Percentiles rank a stretch among this genome's conserved stretches.
These are phyloP conservation scores for Tillandsia leiboldiana DNA, from an alignment of 176 grass and related monocot species.

Conservation along the genomic window DNA sequence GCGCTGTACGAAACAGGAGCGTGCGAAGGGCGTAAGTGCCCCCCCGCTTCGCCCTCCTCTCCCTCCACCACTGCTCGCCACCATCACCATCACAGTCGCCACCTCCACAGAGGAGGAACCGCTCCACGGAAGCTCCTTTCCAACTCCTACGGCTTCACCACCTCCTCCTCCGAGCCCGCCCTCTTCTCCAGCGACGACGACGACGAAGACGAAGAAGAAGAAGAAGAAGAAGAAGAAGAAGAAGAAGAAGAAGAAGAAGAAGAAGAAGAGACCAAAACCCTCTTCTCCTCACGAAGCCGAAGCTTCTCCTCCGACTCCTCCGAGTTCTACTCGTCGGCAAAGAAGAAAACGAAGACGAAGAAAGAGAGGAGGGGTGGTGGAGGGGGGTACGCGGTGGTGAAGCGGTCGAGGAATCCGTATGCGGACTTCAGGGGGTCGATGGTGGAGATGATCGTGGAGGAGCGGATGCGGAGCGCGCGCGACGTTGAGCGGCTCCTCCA, in stretches of 20 bases:
- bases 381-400: constrained; percentile 42
- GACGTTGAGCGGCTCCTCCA: constrained; percentile 69
- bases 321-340: constrained; percentile 41
- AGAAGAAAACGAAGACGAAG: constrained; percentile 1
- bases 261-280: constrained; percentile 44
- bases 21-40: constrained; percentile 22
- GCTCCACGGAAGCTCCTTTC: constrained; percentile 10
- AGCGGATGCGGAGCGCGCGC: constrained; percentile 31
- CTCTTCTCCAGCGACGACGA: constrained; percentile 39
- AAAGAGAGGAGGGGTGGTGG: neutral
- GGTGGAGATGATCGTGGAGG: constrained; percentile 88
- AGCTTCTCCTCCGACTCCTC: constrained; percentile 76
- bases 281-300: constrained; percentile 66
- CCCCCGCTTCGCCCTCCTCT: constrained; percentile 30
- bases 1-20: neutral
- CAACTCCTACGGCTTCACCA: constrained; percentile 25
- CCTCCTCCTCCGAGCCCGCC: constrained; percentile 40
- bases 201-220: constrained; percentile 10
- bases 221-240: constrained; percentile 33
- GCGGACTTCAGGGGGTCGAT: constrained; percentile 85
- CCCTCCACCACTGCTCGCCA: constrained; percentile 25
- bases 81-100: constrained; percentile 2
- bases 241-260: constrained; percentile 12
- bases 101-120: constrained; percentile 6
- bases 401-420: constrained; percentile 71